A percentile compares a stretch with the other conserved stretches of the same genome.
Conservation (phyloP, 2,329 filamentous ascomycete species). For the Talaromyces sp. region DNA sequence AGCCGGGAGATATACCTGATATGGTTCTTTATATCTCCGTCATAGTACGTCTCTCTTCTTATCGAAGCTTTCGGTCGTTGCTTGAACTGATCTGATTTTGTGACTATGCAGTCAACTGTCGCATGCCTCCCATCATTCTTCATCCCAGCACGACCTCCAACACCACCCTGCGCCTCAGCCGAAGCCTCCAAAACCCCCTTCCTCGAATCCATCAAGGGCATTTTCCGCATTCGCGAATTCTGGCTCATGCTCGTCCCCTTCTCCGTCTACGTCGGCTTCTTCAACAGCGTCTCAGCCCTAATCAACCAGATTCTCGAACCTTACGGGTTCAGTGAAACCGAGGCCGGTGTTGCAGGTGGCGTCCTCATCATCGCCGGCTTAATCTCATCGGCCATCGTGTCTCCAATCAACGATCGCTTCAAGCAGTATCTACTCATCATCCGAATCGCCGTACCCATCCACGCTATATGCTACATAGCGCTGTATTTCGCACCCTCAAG, state of each 20-base stretch:
- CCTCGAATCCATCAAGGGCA: slow-evolving; percentile 52
- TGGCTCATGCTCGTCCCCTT: slow-evolving; percentile 83
- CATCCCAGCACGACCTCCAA: slow-evolving; percentile 72
- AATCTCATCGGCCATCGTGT: slow-evolving; percentile 69
- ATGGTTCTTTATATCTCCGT: slow-evolving; percentile 84
- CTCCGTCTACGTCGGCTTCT: slow-evolving; percentile 80
- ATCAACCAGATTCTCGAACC: slow-evolving; percentile 87
- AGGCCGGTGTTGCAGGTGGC: slow-evolving; percentile 87
- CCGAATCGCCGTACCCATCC: slow-evolving; percentile 70
- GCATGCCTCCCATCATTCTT: slow-evolving; percentile 75
- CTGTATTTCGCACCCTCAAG: slow-evolving; percentile 79
- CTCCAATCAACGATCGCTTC: slow-evolving; percentile 79
- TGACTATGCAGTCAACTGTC: slow-evolving; percentile 54
- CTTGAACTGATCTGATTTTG: neutral
- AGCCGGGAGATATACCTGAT: slow-evolving; percentile 65
- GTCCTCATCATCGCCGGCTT: slow-evolving; percentile 87
- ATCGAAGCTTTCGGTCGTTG: neutral
- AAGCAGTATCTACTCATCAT: slow-evolving; percentile 75
- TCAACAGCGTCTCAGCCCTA: slow-evolving; percentile 86
- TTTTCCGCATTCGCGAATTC: slow-evolving; percentile 66
- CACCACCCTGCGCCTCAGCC: slow-evolving; percentile 69
- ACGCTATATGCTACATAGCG: slow-evolving; percentile 69
- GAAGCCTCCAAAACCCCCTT: slow-evolving; percentile 56
- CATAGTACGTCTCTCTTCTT: slow-evolving; percentile 58
- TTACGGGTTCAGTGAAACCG: slow-evolving; percentile 77